These are phyloP conservation scores for Leccinum pseudoinsigne DNA, from an alignment of 1,284 basidiomycete genomes.

Conservation along the genomic window DNA sequence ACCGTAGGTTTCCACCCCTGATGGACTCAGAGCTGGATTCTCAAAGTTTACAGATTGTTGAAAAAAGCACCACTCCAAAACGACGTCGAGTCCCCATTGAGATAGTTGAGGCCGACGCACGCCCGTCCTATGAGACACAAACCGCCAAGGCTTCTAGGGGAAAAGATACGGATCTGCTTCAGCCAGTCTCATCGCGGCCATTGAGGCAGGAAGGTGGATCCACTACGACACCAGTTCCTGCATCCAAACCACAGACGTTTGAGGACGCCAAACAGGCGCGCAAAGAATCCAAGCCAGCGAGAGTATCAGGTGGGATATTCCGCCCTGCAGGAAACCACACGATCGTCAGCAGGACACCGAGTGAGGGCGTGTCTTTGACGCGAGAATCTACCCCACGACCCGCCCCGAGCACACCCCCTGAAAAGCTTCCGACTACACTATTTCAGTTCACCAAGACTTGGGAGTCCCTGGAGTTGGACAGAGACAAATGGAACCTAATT, in stretches of 20 bases:
- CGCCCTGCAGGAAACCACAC: constrained; percentile 52
- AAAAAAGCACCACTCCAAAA: constrained; percentile 26
- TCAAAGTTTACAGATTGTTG: constrained; percentile 5
- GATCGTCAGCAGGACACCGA: constrained; percentile 35
- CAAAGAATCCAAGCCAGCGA: constrained; percentile 40
- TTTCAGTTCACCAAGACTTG: constrained; percentile 59
- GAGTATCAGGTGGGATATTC: constrained; percentile 62
- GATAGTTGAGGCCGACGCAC: constrained; percentile 50
- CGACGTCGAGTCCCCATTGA: constrained; percentile 70
- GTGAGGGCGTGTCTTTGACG: constrained; percentile 8
- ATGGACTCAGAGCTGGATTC: constrained; percentile 8
- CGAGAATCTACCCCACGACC: constrained; percentile 8
- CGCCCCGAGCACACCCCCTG: constrained; percentile 7
- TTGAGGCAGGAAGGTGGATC: constrained; percentile 17
- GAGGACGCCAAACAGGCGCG: constrained; percentile 55
- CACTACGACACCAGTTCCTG: constrained; percentile 7
- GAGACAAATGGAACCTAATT: constrained; percentile 53
- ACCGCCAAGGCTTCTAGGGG: neutral
- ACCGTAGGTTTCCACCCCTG: constrained; percentile 14
- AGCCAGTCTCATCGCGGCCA: constrained; percentile 30
- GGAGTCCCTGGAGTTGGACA: constrained; percentile 39
- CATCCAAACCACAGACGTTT: constrained; percentile 41
- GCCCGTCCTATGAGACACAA: constrained; percentile 1
- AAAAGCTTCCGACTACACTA: constrained; percentile 45
- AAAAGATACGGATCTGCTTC: constrained; percentile 21